Base-by-base conservation (phyloP, 108 stramenopile species). In the Cyclotella kingstonii region DNA sequence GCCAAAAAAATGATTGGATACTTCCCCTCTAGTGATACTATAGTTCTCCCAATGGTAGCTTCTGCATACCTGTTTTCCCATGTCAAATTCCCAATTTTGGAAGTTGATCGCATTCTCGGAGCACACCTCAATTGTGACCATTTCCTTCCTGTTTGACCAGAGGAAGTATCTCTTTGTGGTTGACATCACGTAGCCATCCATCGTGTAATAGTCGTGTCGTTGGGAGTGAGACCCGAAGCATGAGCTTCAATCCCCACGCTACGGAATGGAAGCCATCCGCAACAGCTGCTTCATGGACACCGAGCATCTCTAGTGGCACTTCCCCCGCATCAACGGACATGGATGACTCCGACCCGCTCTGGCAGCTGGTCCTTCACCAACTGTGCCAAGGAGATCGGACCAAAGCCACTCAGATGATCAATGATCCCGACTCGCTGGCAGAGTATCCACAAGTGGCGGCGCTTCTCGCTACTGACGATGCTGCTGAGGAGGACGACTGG, bases 281-380 rank as follows among this genome's bases (percentile, higher is more conserved):
- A 11, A 63, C 79, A 45, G 94, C 94, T n/a, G 56, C 84, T 18
- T 39, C 81, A 29, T 95, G 90, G 90, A 83, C 82, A 19, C 90
- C 94, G 26, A 80, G 79, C 29, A 78, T 67, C 31, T 25, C 31
- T 26, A 46, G 80, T 11, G 47, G 61, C 5, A 43, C 83, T 0
- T 42, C 70, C 27, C 54, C 75, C 45, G 59, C 63, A 8, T 80
- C 90, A 11, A 29, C 79, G 42, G 81, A 83, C 29, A 71, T 86
- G 34, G 89, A 90, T 66, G 91, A 94, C 60, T 72, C 46, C 14
- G 93, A 94, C 77, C 90, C 92, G n/a, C 87, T 96, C 6, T 94
- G 92, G 87, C 66, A 81, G 36, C 72, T 82, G 33, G 86, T 92
- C 15, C 73, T 95, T 26, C 49, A 38, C 40, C 84, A 91, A 70